Conservation (phyloP, 2,329 filamentous ascomycete species). For the Ophiosphaerella herpotricha region DNA sequence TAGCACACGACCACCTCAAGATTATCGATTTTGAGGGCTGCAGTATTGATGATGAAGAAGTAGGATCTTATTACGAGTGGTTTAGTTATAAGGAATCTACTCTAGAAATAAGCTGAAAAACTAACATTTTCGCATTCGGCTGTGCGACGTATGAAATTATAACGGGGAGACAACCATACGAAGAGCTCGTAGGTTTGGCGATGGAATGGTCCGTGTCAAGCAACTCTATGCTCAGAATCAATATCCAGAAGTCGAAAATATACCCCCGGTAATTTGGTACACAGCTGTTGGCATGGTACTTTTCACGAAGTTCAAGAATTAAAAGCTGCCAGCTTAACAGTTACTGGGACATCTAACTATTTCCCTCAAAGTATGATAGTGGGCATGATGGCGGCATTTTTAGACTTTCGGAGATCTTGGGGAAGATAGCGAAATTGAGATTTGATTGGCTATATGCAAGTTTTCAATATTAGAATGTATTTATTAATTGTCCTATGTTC, state of each 20-base stretch:
- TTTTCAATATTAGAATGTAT: too few relatives aligned
- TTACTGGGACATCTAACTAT: too few relatives aligned
- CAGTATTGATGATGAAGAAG: constrained; percentile 13
- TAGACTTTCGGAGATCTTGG: too few relatives aligned
- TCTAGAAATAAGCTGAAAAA: constrained; percentile 9
- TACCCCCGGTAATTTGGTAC: constrained; percentile 10
- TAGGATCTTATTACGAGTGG: constrained; percentile 17
- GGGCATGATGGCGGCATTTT: too few relatives aligned
- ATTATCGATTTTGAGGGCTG: constrained; percentile 3
- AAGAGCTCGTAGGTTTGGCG: constrained; percentile 4
- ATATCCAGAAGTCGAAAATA: constrained; percentile 10
- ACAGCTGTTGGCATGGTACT: constrained; percentile 12
- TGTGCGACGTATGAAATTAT: constrained; percentile 14
- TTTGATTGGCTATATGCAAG: too few relatives aligned
- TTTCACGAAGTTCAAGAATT: constrained; percentile 12
- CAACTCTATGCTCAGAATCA: constrained; percentile 12
- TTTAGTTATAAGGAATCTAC: constrained; percentile 11
- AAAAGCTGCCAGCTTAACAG: neutral
- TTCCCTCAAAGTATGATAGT: too few relatives aligned
- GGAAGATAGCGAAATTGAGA: too few relatives aligned
- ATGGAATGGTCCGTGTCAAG: constrained; percentile 7
- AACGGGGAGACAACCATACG: constrained; percentile 8
- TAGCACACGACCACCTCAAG: constrained; percentile 2
- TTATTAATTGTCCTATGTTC: too few relatives aligned
- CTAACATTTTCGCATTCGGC: constrained; percentile 16